Evolutionary conservation across 768 basidiomycete species (phyloP).

Genomic region (Dacryopinax spathularia): DNA sequence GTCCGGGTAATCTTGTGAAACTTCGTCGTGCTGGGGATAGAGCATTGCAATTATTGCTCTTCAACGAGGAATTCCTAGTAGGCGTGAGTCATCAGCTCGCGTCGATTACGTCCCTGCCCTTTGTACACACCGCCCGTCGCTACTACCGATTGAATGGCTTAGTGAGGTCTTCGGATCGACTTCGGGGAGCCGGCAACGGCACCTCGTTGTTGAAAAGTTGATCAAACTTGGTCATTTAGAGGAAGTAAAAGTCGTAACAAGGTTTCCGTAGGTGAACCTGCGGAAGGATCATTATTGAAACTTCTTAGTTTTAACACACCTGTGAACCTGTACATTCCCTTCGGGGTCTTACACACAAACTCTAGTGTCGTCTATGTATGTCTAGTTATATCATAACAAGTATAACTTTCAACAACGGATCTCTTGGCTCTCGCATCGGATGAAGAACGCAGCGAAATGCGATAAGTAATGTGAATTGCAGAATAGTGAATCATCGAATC

Average conservation of each 20-base stretch:
- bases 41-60: constrained; percentile 86
- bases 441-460: constrained; percentile 70
- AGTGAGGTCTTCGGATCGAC: constrained; percentile 74
- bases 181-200: constrained; percentile 44
- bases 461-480: constrained; percentile 75
- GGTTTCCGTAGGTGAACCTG: constrained; percentile 74
- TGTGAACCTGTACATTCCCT: not conserved
- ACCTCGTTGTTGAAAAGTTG: constrained; percentile 42
- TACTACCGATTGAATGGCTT: constrained; percentile 86
- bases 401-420: constrained; percentile 47
- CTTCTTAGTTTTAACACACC: not conserved
- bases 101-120: constrained; percentile 85
- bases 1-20: constrained; percentile 66
- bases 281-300: constrained; percentile 51
- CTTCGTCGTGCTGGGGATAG: constrained; percentile 73
- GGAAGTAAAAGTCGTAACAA: constrained; percentile 75
- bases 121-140: constrained; percentile 83
- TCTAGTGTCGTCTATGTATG: constrained; percentile 21
- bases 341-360: constrained; percentile 1
- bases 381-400: constrained; percentile 19
- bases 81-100: constrained; percentile 76
- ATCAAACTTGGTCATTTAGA: constrained; percentile 72
- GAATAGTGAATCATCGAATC: constrained; percentile 73
- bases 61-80: constrained; percentile 86
- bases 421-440: constrained; percentile 68